phyloP scores from a whole-genome alignment of 805 yeast genomes.

The Teunomyces tritomae region DNA sequence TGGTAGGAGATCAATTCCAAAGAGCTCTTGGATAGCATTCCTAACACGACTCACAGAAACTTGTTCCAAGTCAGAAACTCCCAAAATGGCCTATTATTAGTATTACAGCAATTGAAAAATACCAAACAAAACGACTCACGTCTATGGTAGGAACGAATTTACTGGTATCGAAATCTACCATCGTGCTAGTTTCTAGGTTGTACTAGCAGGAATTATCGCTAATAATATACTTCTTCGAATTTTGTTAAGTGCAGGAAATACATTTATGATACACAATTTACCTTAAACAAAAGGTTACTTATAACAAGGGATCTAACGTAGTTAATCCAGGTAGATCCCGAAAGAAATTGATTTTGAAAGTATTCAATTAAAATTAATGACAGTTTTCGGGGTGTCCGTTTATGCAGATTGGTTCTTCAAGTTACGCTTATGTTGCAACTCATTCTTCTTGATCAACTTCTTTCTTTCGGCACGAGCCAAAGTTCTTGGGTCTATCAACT shows the following conservation, averaged over 20 bases:
- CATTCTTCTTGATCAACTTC: conserved; percentile 79
- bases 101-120: neutral
- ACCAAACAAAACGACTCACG: conserved; percentile 34
- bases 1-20: conserved; percentile 50
- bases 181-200: neutral
- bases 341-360: neutral
- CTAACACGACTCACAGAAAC: conserved; percentile 72
- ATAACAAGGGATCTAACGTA: neutral
- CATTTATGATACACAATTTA: conserved; percentile 1
- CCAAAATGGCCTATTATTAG: conserved; percentile 59
- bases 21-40: conserved; percentile 68
- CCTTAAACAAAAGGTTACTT: neutral
- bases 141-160: conserved; percentile 63
- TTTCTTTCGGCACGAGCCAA: conserved; percentile 80
- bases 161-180: conserved; percentile 17
- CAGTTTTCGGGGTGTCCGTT: neutral
- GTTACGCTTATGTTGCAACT: conserved; percentile 80
- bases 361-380: neutral
- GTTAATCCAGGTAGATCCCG: neutral
- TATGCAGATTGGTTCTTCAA: conserved; percentile 37
- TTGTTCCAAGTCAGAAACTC: conserved; percentile 65
- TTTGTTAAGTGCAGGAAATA: neutral
- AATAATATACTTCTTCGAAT: too few relatives aligned
- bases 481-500: conserved; percentile 83
- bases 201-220: neutral